These are phyloP conservation scores for Phyllosticta paracitricarpa DNA, from an alignment of 2,329 filamentous ascomycete genomes.

Conservation along the genomic window DNA sequence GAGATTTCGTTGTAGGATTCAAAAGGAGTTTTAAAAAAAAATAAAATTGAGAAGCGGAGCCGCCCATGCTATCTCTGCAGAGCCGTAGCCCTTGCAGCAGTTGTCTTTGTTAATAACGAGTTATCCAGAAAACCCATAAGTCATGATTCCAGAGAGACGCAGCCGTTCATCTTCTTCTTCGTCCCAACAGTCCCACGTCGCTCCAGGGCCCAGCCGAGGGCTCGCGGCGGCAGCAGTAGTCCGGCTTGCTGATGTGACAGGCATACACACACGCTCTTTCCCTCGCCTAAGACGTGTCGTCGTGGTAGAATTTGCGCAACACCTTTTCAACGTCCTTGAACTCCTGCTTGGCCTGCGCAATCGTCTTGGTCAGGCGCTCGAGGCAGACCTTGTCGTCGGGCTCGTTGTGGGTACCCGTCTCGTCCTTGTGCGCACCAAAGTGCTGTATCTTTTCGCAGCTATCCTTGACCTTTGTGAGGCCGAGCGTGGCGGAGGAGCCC, in stretches of 20 bases:
- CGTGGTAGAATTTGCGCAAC: conserved; percentile 58
- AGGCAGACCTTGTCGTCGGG: conserved; percentile 59
- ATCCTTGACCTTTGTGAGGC: conserved; percentile 81
- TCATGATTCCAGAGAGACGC: conserved; percentile 7
- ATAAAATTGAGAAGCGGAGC: background rate
- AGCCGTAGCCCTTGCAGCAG: conserved; percentile 3
- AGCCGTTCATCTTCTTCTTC: background rate
- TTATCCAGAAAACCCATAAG: conserved; percentile 7
- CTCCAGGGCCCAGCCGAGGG: background rate
- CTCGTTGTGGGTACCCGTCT: conserved; percentile 59
- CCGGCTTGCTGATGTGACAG: background rate
- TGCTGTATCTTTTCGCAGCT: conserved; percentile 95
- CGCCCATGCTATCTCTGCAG: conserved; percentile 3
- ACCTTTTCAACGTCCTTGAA: conserved; percentile 63
- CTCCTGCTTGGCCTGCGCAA: conserved; percentile 64
- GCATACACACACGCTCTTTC: background rate
- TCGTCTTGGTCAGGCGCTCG: conserved; percentile 56
- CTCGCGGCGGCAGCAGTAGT: background rate
- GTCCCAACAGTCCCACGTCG: background rate
- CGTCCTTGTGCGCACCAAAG: conserved; percentile 72
- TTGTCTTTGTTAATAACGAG: conserved; percentile 1
- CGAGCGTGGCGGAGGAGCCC: conserved; percentile 89
- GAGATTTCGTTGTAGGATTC: background rate
- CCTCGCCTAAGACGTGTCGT: conserved; percentile 18
- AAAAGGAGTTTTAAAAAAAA: background rate